These are phyloP conservation scores for Pyrenochaeta sp. DNA, from an alignment of 2,329 filamentous ascomycete genomes.

Conservation along the genomic window DNA sequence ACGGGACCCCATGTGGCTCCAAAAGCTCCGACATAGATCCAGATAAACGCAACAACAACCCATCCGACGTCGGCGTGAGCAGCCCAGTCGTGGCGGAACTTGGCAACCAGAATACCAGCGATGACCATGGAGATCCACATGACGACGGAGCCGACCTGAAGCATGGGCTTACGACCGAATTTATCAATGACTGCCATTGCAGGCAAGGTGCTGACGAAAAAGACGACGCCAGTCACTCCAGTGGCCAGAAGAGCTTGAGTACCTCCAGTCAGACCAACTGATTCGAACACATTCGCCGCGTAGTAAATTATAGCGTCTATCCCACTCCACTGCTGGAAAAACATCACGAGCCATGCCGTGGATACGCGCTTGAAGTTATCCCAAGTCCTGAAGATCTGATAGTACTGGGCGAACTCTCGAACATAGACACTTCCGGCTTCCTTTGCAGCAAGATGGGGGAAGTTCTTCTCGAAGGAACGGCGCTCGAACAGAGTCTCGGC, in stretches of 20 bases:
- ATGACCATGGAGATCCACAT: slow-evolving; percentile 45
- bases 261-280: slow-evolving; percentile 62
- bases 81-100: slow-evolving; percentile 36
- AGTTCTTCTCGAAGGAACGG: slow-evolving; percentile 53
- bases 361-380: slow-evolving; percentile 60
- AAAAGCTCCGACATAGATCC: slow-evolving; percentile 40
- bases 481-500: slow-evolving; percentile 55
- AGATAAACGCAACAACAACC: slow-evolving; percentile 40
- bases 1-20: slow-evolving; percentile 40
- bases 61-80: slow-evolving; percentile 31
- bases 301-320: slow-evolving; percentile 62
- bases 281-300: slow-evolving; percentile 65
- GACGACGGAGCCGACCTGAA: slow-evolving; percentile 58
- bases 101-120: slow-evolving; percentile 35
- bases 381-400: slow-evolving; percentile 55
- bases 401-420: slow-evolving; percentile 60
- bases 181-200: slow-evolving; percentile 64
- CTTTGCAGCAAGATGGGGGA: slow-evolving; percentile 54
- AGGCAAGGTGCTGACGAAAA: slow-evolving; percentile 65
- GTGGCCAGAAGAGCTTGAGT: slow-evolving; percentile 67
- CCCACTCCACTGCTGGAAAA: slow-evolving; percentile 58
- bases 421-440: slow-evolving; percentile 53
- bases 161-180: slow-evolving; percentile 63
- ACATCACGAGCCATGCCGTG: slow-evolving; percentile 56
- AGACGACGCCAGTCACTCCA: slow-evolving; percentile 65